Evolutionary conservation across 768 basidiomycete species (phyloP), one percentile per base, ranked within the genome.

Genomic region (Sarcodon sp.): DNA sequence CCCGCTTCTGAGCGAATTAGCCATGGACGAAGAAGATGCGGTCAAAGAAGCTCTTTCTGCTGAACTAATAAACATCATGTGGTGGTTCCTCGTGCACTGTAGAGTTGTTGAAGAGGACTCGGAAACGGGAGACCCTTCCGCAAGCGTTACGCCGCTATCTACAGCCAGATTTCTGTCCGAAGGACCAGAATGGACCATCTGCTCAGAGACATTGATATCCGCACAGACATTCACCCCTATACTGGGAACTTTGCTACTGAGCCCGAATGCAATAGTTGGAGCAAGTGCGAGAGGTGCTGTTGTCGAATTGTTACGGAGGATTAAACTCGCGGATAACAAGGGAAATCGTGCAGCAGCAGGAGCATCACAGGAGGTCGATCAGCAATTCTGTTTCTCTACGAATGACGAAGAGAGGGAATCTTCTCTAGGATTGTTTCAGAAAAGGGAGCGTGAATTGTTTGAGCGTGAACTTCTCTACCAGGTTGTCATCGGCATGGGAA

Each of bases 191-290:
- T 27, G 21, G 21, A 27, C 21, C 21, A 27, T 4, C 21, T 27
- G 21, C 21, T 27, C 21, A 3, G 21, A 27, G 31, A 75, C 64
- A 55, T 66, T 60, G 43, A 79, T 98, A 41, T 76, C 82, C 35
- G 86, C 88, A 3, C 83, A 87, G 56, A 78, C 84, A 4, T 98
- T 98, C 63, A 96, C 91, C 2, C 88, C 89, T 10, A 83, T 96
- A 44, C 73, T 98, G 32, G 92, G 88, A 38, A 86, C 87, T 0
- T 69, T 98, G 31, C 73, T 98, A 11, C 77, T 97, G 41, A 89
- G 83, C 59, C 73, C 82, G 27, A 90, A 87, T 55, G 70, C 75
- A 44, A 65, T 73, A 44, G 80, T 96, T 33, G 80, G 83, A 44
- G 80, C 79, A 31, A 72, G 79, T 3, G 79, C 89, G 15, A 76